Percentiles rank a stretch among this genome's conserved stretches.
phyloP scores from a whole-genome alignment of 495 filamentous ascomycete genomes.

The Penicillium cosmopolitanum region DNA sequence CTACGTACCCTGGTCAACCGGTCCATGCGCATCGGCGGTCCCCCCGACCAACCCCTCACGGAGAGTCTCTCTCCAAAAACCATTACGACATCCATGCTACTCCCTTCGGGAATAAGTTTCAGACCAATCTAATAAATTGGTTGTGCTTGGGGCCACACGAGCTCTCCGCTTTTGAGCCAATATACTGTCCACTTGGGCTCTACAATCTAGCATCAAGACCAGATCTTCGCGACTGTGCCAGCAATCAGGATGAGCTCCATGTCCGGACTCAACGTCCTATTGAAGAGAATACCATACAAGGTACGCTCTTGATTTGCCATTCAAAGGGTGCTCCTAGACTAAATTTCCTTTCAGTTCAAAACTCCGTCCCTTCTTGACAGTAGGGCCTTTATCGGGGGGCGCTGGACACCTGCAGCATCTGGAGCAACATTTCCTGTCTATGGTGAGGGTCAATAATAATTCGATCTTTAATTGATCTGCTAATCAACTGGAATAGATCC shows the following conservation, averaged over 20 bases:
- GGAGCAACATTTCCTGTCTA: conserved; percentile 2
- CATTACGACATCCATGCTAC: neutral
- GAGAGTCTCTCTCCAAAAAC: neutral
- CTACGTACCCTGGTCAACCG: neutral
- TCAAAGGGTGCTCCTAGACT: neutral
- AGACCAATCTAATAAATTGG: neutral
- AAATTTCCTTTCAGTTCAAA: conserved; percentile 4
- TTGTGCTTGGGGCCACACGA: neutral
- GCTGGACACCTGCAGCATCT: conserved; percentile 3
- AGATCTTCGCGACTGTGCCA: neutral
- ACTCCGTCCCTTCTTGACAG: neutral
- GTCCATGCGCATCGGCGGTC: neutral
- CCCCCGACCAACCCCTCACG: conserved; percentile 1
- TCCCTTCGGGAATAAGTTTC: neutral
- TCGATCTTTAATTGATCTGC: neutral
- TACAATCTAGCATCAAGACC: too few species aligned
- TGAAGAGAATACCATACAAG: conserved; percentile 4
- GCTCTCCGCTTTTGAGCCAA: neutral
- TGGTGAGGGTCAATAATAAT: neutral
- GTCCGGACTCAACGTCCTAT: neutral
- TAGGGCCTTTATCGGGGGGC: neutral
- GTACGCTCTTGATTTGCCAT: neutral
- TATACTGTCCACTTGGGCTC: too few species aligned
- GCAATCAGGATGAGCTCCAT: neutral
- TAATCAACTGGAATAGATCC: neutral